Evolutionary conservation across 1,139 yeast species (phyloP).

Genomic region (Hansenula lynferdii): DNA sequence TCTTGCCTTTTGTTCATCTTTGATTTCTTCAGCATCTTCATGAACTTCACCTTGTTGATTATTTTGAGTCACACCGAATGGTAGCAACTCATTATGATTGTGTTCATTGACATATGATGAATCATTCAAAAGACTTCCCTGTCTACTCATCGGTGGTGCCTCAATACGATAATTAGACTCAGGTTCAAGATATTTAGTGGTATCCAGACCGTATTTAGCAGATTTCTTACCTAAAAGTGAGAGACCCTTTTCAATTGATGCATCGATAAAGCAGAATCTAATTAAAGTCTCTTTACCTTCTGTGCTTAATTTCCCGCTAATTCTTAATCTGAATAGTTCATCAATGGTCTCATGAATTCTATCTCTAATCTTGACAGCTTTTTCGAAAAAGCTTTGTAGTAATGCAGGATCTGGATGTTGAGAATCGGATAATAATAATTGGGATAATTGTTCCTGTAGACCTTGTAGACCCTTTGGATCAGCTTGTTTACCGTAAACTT

Average conservation of each 20-base stretch:
- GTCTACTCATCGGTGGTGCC: constrained; percentile 10
- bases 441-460: constrained; percentile 29
- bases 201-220: constrained; percentile 2
- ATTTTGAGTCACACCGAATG: constrained; percentile 25
- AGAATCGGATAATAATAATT: constrained; percentile 24
- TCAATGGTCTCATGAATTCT: constrained; percentile 50
- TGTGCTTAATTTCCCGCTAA: constrained; percentile 45
- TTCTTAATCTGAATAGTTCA: constrained; percentile 52
- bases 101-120: constrained; percentile 22
- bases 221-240: constrained; percentile 39
- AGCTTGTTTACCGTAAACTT: constrained; percentile 14
- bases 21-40: constrained; percentile 10
- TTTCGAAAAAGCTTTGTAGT: constrained; percentile 35
- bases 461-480: constrained; percentile 18
- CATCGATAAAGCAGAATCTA: constrained; percentile 62
- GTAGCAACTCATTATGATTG: constrained; percentile 30
- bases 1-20: constrained; percentile 11
- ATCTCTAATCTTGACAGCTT: constrained; percentile 38
- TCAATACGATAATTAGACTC: too few species aligned
- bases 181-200: neutral
- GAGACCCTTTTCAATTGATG: constrained; percentile 63
- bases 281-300: constrained; percentile 74
- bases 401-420: constrained; percentile 23
- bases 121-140: constrained; percentile 13
- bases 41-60: constrained; percentile 11